These are phyloP conservation scores for Psilocybe azurescens DNA, from an alignment of 768 basidiomycete genomes.

Conservation along the genomic window DNA sequence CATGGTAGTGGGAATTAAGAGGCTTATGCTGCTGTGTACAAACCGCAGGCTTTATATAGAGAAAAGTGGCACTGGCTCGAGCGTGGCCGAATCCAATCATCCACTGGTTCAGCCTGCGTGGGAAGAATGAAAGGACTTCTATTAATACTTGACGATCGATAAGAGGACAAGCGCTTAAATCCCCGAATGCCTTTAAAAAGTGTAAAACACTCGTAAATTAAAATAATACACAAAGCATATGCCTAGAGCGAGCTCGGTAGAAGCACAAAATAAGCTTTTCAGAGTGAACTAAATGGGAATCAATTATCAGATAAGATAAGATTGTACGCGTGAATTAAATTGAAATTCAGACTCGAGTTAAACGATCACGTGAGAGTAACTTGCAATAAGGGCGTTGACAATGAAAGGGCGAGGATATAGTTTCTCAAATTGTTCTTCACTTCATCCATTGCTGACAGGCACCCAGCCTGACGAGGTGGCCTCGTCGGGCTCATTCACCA, in stretches of 20 bases:
- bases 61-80: not conserved
- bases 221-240: too few relatives aligned
- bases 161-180: not conserved
- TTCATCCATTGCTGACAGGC: too few relatives aligned
- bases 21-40: not conserved
- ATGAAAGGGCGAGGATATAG: too few relatives aligned
- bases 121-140: not conserved
- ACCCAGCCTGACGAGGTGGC: too few relatives aligned
- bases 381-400: not conserved
- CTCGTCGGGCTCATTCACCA: not conserved
- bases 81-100: not conserved
- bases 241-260: not conserved
- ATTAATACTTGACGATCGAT: slow-evolving; percentile 2
- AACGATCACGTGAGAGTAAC: slow-evolving; percentile 12
- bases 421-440: too few relatives aligned
- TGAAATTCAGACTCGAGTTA: not conserved
- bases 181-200: not conserved
- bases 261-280: not conserved
- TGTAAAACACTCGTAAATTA: not conserved
- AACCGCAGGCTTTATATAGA: slow-evolving; percentile 25
- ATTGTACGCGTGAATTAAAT: not conserved
- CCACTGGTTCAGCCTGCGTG: not conserved
- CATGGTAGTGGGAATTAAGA: slow-evolving; percentile 20
- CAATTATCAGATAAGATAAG: slow-evolving; percentile 12
- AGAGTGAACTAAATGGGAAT: not conserved